Base-by-base conservation (phyloP, 441 rosid genomes). In the Raphanus hybrid region DNA sequence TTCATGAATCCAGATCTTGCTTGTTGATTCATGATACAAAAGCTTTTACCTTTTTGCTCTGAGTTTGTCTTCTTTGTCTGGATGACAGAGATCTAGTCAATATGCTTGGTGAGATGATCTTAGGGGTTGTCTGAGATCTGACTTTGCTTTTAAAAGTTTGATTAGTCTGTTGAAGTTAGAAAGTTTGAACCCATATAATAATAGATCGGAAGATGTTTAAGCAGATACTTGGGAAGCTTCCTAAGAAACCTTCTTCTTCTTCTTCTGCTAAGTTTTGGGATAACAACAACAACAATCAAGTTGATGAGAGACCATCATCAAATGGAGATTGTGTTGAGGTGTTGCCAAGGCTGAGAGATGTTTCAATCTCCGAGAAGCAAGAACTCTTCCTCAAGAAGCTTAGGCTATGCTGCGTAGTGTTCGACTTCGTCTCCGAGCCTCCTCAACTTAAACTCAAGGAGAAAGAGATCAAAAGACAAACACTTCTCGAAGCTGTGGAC, bases 381-480 rank as follows among this genome's bases (percentile, higher is more conserved):
- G 84, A 68, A 62, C 80, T 92, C 73, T 86, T 91, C 75, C 75
- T 89, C 7, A 88, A 80, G 84, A 92, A 91, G 86, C 83, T 92
- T 80, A 86, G 84, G 16, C 50, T 91, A 67, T 88, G 98, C 57
- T 85, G 86, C 29, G 10, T 80, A 20, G 80, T 91, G 63, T 91
- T 92, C 69, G 94, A 92, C 79, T 92, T 92, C 83, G 73, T 87
- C 67, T 11, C 20, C 2, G 90, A 91, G 68, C 85, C 94, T 37
- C 85, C 94, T 37, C 84, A 90, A 3, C 83, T 83, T 76, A 84
- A 87, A 83, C 78, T 84, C 11, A 91, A 87, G 80, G 98, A 92
- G 83, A 92, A 91, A 86, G 98, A 91, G 78, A 85, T 88, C 79
- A 91, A 92, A 86, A 86, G 89, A 57, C 94, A 86, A 81, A 91